Evolutionary conservation across 345 rosid genomes (phyloP), one percentile per base, ranked within the genome.

Genomic region (Orychophragmus violaceus): DNA sequence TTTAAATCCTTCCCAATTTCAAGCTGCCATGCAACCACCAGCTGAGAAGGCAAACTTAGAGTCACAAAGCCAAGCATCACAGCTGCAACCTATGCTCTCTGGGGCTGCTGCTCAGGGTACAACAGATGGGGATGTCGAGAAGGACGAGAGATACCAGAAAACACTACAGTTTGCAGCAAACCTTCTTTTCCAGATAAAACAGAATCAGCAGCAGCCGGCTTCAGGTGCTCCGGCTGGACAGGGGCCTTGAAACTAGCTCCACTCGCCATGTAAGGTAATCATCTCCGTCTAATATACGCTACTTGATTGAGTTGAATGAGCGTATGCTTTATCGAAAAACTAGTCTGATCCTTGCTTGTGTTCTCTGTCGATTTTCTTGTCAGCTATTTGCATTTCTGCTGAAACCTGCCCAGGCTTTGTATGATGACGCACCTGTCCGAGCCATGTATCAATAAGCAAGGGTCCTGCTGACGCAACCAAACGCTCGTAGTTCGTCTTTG

Each of bases 121-220:
- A 44, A 56, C 85, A 64, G 91, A 85, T 70, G 80, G 51, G 57
- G 97, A n/a, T n/a, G n/a, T n/a, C n/a, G n/a, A 94, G 75, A 89
- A 87, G 76, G 86, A 91, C 70, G 88, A 91, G 78, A 79, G 95
- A 11, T 95, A 95, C 77, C 97, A 91, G 72, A 87, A 93, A 65
- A 91, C 99, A 3, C 72, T 95, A 49, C 90, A 91, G 74, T 87
- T 95, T 80, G 99, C 99, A 22, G 96, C 96, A 16, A 82, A 54
- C 64, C 96, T 95, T 71, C 97, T 95, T 54, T 83, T 76, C 10
- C 93, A 89, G 78, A 81, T 95, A 77, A 93, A 95, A 75, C 95
- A 87, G 69, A 85, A 81, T 58, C 92, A 85, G 65, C 82, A 41
- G 52, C 83, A 82, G 17, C 69, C 69, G 35, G 8, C 82, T 42